These are phyloP conservation scores for Rhodocollybia butyracea DNA, from an alignment of 768 basidiomycete genomes.

Conservation along the genomic window DNA sequence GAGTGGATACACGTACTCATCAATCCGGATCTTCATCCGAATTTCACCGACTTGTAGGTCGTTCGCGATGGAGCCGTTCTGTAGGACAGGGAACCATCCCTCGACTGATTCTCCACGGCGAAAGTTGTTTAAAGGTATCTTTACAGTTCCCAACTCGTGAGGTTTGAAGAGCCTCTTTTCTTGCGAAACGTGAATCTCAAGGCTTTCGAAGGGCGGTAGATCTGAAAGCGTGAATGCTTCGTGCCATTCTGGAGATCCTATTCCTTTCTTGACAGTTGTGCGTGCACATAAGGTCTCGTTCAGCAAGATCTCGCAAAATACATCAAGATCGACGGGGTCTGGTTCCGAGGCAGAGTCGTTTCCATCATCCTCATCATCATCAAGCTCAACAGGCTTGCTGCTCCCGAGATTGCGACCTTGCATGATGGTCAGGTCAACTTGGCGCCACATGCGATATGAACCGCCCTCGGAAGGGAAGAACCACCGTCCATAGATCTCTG, in stretches of 20 bases:
- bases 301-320: slow-evolving; percentile 77
- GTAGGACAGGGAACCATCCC: slow-evolving; percentile 81
- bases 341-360: slow-evolving; percentile 32
- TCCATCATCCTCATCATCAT: slow-evolving; percentile 20
- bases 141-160: slow-evolving; percentile 53
- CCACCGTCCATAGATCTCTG: slow-evolving; percentile 72
- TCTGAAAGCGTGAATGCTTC: slow-evolving; percentile 74
- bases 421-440: slow-evolving; percentile 68
- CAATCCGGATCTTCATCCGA: slow-evolving; percentile 65
- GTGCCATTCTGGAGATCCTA: slow-evolving; percentile 76
- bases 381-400: slow-evolving; percentile 32
- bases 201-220: slow-evolving; percentile 71
- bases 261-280: slow-evolving; percentile 68
- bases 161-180: slow-evolving; percentile 65
- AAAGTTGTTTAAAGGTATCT: slow-evolving; percentile 67
- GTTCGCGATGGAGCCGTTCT: slow-evolving; percentile 40
- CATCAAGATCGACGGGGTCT: slow-evolving; percentile 61
- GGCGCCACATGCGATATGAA: slow-evolving; percentile 85
- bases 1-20: slow-evolving; percentile 54
- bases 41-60: slow-evolving; percentile 73
- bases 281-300: slow-evolving; percentile 67
- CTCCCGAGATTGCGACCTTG: slow-evolving; percentile 74
- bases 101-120: slow-evolving; percentile 71
- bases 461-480: slow-evolving; percentile 60
- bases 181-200: slow-evolving; percentile 67